Conservation (phyloP, 148 eudicot genomes). For the Amaranthus hypochondriacus region DNA sequence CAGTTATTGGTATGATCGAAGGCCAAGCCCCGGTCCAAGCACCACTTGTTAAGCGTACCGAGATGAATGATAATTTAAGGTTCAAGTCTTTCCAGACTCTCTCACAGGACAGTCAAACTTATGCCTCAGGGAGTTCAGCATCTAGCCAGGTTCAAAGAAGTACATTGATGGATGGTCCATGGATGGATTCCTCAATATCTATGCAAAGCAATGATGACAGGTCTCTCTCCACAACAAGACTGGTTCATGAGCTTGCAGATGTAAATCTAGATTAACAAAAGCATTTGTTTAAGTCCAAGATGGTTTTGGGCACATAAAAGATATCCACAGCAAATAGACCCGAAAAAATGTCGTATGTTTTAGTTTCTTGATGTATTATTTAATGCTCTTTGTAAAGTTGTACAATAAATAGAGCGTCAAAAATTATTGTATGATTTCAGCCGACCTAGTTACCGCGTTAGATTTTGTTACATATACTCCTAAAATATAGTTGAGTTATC, state of each 20-base stretch:
- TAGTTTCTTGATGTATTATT: no score
- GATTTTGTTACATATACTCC: no score
- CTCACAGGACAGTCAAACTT: constrained; percentile 43
- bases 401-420: no score
- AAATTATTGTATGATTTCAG: no score
- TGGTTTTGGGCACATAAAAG: neutral
- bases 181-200: constrained; percentile 41
- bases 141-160: constrained; percentile 36
- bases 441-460: no score
- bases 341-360: no score
- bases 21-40: constrained; percentile 55
- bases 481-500: no score
- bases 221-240: constrained; percentile 19
- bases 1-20: constrained; percentile 60
- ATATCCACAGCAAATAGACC: neutral
- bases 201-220: constrained; percentile 25
- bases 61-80: constrained; percentile 32
- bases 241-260: constrained; percentile 19
- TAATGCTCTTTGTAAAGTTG: no score
- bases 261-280: neutral
- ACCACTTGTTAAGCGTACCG: constrained; percentile 39
- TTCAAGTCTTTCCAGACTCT: constrained; percentile 48
- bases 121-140: constrained; percentile 31
- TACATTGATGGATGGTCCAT: constrained; percentile 44
- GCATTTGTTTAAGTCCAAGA: neutral